phyloP scores from a whole-genome alignment of 192 early-diverging fungal genomes.

The Backusella liffmaniae region DNA sequence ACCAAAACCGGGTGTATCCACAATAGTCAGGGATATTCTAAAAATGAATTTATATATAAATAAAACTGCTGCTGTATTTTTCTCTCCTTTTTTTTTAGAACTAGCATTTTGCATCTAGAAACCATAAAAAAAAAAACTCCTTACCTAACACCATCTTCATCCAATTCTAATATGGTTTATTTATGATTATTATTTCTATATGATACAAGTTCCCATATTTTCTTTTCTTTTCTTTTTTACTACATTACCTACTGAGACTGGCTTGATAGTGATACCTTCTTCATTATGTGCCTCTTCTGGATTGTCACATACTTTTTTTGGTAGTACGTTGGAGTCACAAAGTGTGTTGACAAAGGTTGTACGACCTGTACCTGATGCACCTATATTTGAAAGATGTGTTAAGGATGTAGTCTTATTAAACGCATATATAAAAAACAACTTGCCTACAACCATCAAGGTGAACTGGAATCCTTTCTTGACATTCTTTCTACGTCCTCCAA shows the following conservation, averaged over 20 bases:
- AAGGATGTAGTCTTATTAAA: neutral
- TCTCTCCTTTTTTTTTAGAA: neutral
- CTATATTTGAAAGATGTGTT: conserved; percentile 38
- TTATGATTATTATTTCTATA: neutral
- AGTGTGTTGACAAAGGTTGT: conserved; percentile 99
- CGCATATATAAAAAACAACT: conserved; percentile 18
- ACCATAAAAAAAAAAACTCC: neutral
- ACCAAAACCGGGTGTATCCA: conserved; percentile 99
- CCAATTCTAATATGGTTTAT: conserved; percentile 63
- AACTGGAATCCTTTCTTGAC: conserved; percentile 96
- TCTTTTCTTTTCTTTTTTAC: neutral
- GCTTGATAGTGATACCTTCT: conserved; percentile 87
- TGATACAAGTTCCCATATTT: neutral
- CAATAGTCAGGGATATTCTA: conserved; percentile 88
- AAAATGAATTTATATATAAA: neutral
- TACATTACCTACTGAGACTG: conserved; percentile 66
- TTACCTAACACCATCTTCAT: conserved; percentile 94
- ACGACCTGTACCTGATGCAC: conserved; percentile 92
- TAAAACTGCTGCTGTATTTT: no score
- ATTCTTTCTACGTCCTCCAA: conserved; percentile 82
- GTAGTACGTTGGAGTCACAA: conserved; percentile 78
- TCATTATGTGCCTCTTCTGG: conserved; percentile 77
- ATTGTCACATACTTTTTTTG: conserved; percentile 60
- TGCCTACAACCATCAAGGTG: conserved; percentile 96
- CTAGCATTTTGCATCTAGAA: neutral